Percentiles rank a stretch among this genome's conserved stretches.
Evolutionary conservation across 305 asterid species (phyloP).

Genomic region (Fraxinus baroniana): DNA sequence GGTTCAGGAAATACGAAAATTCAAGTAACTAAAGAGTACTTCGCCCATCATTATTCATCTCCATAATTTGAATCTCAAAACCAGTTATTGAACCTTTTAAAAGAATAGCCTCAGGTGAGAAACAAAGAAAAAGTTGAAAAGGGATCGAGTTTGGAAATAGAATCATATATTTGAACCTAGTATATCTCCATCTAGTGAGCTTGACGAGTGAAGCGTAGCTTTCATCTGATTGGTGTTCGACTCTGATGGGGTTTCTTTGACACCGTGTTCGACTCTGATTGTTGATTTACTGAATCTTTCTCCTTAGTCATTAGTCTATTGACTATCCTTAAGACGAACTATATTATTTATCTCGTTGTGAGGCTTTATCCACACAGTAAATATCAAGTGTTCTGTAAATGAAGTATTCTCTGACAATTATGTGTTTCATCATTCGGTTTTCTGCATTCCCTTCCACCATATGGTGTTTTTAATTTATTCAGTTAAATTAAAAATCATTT

Average conservation of each 20-base stretch:
- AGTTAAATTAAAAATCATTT: too few relatives aligned
- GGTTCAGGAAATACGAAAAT: background rate
- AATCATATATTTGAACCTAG: background rate
- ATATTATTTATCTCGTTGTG: background rate
- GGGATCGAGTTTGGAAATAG: background rate
- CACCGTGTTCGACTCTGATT: background rate
- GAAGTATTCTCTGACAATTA: background rate
- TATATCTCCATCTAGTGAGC: background rate
- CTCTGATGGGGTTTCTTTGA: background rate
- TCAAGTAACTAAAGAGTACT: background rate
- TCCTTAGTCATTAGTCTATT: background rate
- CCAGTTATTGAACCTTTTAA: background rate
- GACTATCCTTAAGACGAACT: background rate
- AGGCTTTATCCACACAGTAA: background rate
- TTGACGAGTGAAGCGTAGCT: background rate
- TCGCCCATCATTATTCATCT: background rate
- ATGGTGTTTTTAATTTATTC: background rate
- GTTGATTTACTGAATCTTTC: background rate
- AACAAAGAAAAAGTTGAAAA: background rate
- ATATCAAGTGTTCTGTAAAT: background rate
- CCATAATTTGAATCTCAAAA: background rate
- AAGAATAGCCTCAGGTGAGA: background rate
- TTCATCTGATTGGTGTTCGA: background rate
- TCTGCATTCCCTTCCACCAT: background rate
- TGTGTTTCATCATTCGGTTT: background rate